Percentiles rank a stretch among this genome's conserved stretches.
Conservation (phyloP, 345 rosid species). For the Rubroshorea leprosula region DNA sequence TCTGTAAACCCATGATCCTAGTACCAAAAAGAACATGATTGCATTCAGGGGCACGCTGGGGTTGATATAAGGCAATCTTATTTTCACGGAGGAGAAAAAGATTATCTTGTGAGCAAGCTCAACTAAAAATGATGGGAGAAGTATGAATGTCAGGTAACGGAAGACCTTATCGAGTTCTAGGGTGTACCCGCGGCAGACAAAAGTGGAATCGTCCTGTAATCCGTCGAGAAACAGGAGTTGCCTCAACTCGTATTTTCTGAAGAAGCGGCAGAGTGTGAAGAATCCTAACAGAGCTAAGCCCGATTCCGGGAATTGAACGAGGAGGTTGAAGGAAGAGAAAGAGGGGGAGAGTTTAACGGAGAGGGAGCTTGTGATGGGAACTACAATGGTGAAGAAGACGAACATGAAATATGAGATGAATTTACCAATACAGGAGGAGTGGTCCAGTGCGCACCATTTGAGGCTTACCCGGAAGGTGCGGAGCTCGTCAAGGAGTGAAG, state of each 20-base stretch:
- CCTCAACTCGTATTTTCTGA: constrained; percentile 39
- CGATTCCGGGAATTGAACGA: constrained; percentile 64
- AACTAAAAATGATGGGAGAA: constrained; percentile 60
- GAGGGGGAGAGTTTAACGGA: constrained; percentile 26
- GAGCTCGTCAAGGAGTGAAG: constrained; percentile 41
- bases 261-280: constrained; percentile 49
- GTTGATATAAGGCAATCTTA: constrained; percentile 32
- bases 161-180: constrained; percentile 53
- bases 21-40: constrained; percentile 41
- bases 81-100: constrained; percentile 39
- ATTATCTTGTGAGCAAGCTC: constrained; percentile 64
- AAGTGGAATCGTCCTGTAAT: constrained; percentile 39
- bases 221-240: constrained; percentile 66
- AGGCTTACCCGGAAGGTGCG: constrained; percentile 50
- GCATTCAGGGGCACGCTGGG: constrained; percentile 35
- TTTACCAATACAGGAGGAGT: constrained; percentile 47
- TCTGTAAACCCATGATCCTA: constrained; percentile 66
- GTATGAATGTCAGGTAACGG: constrained; percentile 56
- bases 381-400: constrained; percentile 33
- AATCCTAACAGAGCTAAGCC: constrained; percentile 52
- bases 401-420: constrained; percentile 42
- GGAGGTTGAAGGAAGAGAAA: constrained; percentile 42
- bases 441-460: constrained; percentile 64
- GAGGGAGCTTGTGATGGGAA: constrained; percentile 39
- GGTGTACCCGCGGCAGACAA: constrained; percentile 43